These are phyloP conservation scores for Grifola frondosa DNA, from an alignment of 1,284 basidiomycete species.

Conservation along the genomic window DNA sequence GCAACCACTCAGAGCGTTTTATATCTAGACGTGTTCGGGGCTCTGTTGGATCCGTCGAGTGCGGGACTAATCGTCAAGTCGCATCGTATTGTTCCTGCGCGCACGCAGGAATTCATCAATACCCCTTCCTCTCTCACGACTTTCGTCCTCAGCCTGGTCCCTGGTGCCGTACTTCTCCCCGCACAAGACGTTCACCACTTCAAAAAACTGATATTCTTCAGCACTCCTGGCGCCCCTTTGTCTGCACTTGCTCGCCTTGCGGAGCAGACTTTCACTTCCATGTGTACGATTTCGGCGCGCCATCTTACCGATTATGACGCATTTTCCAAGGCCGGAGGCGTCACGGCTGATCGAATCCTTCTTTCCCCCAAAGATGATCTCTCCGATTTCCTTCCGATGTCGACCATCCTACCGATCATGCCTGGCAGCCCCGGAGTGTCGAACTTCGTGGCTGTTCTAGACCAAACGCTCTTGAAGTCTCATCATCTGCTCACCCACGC, in stretches of 20 bases:
- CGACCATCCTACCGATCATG: constrained; percentile 52
- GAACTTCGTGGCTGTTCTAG: constrained; percentile 73
- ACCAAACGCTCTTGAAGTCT: constrained; percentile 63
- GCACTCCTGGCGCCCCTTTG: constrained; percentile 53
- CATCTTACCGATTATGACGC: constrained; percentile 66
- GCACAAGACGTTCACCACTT: constrained; percentile 28
- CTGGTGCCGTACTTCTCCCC: constrained; percentile 16
- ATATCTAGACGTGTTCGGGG: constrained; percentile 71
- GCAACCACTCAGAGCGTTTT: constrained; percentile 61
- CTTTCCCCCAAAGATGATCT: constrained; percentile 47
- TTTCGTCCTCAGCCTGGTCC: constrained; percentile 39
- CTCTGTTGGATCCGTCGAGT: constrained; percentile 46
- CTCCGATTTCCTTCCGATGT: constrained; percentile 43
- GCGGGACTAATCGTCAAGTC: constrained; percentile 48
- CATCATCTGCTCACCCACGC: constrained; percentile 63
- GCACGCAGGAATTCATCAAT: constrained; percentile 52
- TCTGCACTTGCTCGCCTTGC: constrained; percentile 54
- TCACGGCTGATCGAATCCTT: constrained; percentile 60
- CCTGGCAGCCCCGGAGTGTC: constrained; percentile 44
- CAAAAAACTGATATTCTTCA: constrained; percentile 66
- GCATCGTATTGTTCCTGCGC: constrained; percentile 58
- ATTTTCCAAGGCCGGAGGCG: constrained; percentile 68
- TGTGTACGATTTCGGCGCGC: constrained; percentile 48
- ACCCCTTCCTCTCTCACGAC: constrained; percentile 43
- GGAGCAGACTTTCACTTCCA: constrained; percentile 53